phyloP scores from a whole-genome alignment of 495 filamentous ascomycete genomes.

The Penicillium verhagenii region DNA sequence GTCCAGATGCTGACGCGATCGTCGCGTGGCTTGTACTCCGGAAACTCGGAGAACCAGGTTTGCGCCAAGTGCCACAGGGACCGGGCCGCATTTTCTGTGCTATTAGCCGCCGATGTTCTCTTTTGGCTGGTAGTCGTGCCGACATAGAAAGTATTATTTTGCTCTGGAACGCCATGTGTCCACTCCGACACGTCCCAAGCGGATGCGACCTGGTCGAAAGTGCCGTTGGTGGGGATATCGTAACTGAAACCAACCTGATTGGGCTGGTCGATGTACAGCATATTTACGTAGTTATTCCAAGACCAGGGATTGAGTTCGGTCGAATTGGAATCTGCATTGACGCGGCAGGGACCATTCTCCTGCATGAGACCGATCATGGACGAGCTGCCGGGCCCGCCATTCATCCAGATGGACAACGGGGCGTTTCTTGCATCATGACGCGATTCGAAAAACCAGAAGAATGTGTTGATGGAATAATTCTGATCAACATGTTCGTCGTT shows the following conservation, averaged over 20 bases:
- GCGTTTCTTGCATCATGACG: constrained; percentile 47
- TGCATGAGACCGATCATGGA: constrained; percentile 62
- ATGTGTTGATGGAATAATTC: constrained; percentile 41
- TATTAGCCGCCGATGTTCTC: constrained; percentile 45
- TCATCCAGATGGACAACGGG: constrained; percentile 54
- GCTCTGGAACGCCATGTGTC: constrained; percentile 45
- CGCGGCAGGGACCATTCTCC: constrained; percentile 62
- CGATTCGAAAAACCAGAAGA: constrained; percentile 50
- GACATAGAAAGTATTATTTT: constrained; percentile 60
- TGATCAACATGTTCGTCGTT: constrained; percentile 34
- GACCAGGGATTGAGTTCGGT: constrained; percentile 54
- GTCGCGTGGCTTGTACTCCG: constrained; percentile 53
- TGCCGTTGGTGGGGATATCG: constrained; percentile 43
- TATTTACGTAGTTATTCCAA: constrained; percentile 63
- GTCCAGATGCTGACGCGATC: constrained; percentile 55
- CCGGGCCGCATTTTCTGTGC: constrained; percentile 51
- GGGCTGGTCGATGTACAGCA: constrained; percentile 66
- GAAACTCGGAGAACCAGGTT: constrained; percentile 56
- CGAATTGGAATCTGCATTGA: constrained; percentile 51
- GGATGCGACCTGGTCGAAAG: constrained; percentile 38
- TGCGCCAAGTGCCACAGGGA: constrained; percentile 60
- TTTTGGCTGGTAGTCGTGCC: constrained; percentile 57
- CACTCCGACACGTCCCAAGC: constrained; percentile 31
- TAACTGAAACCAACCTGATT: constrained; percentile 64
- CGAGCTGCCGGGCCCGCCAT: constrained; percentile 57